Evolutionary conservation across 2,329 filamentous ascomycete species (phyloP), one percentile per base, ranked within the genome.

Genomic region (Arachnomyces sp.): DNA sequence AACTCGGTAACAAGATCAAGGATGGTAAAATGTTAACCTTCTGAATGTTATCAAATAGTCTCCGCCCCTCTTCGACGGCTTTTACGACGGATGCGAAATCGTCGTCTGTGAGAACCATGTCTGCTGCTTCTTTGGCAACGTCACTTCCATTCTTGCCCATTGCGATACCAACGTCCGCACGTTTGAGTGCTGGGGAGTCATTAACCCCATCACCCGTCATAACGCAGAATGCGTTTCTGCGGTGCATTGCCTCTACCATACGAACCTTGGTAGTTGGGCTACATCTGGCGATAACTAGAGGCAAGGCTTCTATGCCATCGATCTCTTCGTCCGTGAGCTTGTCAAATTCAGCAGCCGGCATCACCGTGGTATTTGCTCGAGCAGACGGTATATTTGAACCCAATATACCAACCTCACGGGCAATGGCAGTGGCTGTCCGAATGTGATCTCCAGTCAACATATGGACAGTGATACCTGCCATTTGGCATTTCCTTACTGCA

Each of bases 161-260:
- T 42, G 82, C 83, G 45, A 87, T 89, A 48, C 81, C 83, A n/a
- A 89, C 82, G 51, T 89, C 83, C 8, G 82, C 80, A 28, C 74
- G 73, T 49, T 83, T 82, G 36, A 88, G 69, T 7, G 81, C 84
- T 0, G 83, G 83, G 7, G 81, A 81, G 55, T 88, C 83, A 56
- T 88, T 88, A 47, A 87, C 83, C 39, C 83, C 83, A 50, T 88
- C 83, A 46, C 83, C 83, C 28, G 82, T 87, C 82, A 88, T 87
- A 43, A 82, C 83, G 60, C 80, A 82, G 60, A 82, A 86, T 13
- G 73, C 73, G 11, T 75, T 72, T 33, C 83, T 76, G 34, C 47
- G 36, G 38, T 49, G 47, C 45, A 49, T 48, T 11, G 47, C 47
- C 17, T 84, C 82, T 36, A 89, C 85, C 83, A 89, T 89, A 43